These are phyloP conservation scores for Lanmaoa rubissima DNA, from an alignment of 768 basidiomycete genomes.

Conservation along the genomic window DNA sequence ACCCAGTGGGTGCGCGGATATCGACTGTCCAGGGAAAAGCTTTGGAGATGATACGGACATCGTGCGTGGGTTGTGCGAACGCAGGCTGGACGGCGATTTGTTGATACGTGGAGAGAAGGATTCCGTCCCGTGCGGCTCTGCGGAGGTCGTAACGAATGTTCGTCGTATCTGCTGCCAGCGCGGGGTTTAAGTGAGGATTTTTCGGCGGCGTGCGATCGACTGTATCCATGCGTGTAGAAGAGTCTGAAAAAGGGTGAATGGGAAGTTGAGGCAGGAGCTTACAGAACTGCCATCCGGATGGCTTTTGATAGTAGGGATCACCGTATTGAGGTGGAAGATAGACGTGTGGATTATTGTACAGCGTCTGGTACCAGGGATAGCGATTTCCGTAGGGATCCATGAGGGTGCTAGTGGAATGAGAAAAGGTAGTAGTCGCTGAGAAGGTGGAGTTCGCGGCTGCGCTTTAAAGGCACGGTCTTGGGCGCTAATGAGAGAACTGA, in stretches of 20 bases:
- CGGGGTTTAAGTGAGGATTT: conserved; percentile 52
- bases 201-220: conserved; percentile 33
- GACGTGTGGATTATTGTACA: conserved; percentile 33
- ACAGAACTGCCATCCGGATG: conserved; percentile 20
- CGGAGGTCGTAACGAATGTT: conserved; percentile 49
- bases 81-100: conserved; percentile 38
- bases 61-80: conserved; percentile 30
- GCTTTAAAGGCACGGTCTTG: conserved; percentile 10
- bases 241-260: background rate
- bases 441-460: background rate
- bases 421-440: background rate
- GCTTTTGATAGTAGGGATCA: conserved; percentile 13
- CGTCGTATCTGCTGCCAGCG: conserved; percentile 52
- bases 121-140: conserved; percentile 41
- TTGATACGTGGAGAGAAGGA: conserved; percentile 43
- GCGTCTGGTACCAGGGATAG: conserved; percentile 25
- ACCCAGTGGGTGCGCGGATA: conserved; percentile 44
- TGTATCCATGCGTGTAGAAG: background rate
- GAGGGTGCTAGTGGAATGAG: conserved; percentile 1
- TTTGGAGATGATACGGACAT: conserved; percentile 55
- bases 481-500: conserved; percentile 5
- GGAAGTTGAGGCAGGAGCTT: background rate
- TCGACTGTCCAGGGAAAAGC: conserved; percentile 67
- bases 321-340: conserved; percentile 25
- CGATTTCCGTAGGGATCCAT: conserved; percentile 28